Base-by-base conservation (phyloP, 1,139 yeast species). In the Pichia sp. region DNA sequence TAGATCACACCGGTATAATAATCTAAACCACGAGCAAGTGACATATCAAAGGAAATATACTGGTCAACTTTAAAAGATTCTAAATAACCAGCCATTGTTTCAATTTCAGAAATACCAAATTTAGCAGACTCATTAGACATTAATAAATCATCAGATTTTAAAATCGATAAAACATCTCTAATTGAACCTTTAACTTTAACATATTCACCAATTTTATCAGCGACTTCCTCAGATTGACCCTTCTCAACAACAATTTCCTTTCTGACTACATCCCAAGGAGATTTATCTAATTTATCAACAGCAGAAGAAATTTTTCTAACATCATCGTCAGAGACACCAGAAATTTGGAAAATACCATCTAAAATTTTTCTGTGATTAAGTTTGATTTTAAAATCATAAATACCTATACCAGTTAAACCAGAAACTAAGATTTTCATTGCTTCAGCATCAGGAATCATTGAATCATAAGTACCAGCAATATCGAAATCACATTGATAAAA, bases 401-500 rank as follows among this genome's bases (percentile, higher is more conserved):
- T 88, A 25, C 97, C 96, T 62, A 93, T 76, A 5, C 84, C 80
- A 6, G 83, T 79, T 62, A 93, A 77, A 52, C 97, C 96, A 68
- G 89, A 96, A 52, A 87, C 90, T 44, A 86, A 71, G 55, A 93
- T 75, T 53, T 87, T 80, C 70, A 93, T 77, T 55, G 86, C 76
- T 72, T 93, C 99, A 10, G 97, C 83, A 69, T 93, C 99, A 29
- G 99, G 96, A 46, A 93, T 95, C 99, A 93, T 93, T 43, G 83
- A 66, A 66, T 93, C 99, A 69, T 87, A 91, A 54, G 70, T 73
- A 52, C 99, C 99, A 39, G 99, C 99, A 65, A 93, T 77, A 69
- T 93, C 99, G 64, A 93, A 87, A 73, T 93, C 99, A 75, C 99
- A 93, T 73, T 93, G 99, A 72, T 93, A 93, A 65, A 93, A 93